Evolutionary conservation across 257 asterid genomes (phyloP).

Genomic region (Agastache rugosa): DNA sequence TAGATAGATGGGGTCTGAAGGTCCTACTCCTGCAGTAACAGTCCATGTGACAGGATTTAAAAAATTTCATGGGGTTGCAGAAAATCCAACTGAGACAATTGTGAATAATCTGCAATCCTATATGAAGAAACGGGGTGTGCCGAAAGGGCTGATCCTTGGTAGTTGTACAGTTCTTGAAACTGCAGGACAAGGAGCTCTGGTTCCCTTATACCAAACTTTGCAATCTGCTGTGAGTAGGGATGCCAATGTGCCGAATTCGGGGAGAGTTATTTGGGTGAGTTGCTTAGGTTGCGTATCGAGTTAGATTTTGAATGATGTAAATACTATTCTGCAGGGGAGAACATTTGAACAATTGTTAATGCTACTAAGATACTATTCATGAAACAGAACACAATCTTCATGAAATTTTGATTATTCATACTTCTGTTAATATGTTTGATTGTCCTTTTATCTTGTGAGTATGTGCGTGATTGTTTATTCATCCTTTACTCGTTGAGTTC

Average conservation of each 20-base stretch:
- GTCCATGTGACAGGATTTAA: conserved; percentile 91
- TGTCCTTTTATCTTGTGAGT: background rate
- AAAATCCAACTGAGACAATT: conserved; percentile 93
- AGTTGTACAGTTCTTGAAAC: conserved; percentile 92
- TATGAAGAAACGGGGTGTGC: conserved; percentile 72
- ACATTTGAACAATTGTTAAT: background rate
- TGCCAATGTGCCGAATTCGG: conserved; percentile 45
- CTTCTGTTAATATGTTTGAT: background rate
- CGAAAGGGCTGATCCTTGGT: conserved; percentile 86
- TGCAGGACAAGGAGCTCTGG: conserved; percentile 88
- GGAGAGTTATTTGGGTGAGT: conserved; percentile 83
- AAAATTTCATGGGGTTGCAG: conserved; percentile 93
- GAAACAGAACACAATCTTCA: background rate
- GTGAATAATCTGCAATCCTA: conserved; percentile 75
- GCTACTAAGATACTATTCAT: background rate
- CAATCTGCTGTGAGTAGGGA: conserved; percentile 65
- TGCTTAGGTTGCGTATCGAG: background rate
- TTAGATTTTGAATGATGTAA: background rate
- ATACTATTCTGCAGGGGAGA: background rate
- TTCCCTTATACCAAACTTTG: conserved; percentile 83
- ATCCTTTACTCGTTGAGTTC: conserved; percentile 9
- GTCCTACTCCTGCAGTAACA: conserved; percentile 78
- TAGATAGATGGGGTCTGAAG: conserved; percentile 89
- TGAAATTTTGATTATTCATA: background rate
- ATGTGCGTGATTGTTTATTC: background rate